Conservation (phyloP, 2,329 filamentous ascomycete genomes). For the Colletotrichum simmondsii region DNA sequence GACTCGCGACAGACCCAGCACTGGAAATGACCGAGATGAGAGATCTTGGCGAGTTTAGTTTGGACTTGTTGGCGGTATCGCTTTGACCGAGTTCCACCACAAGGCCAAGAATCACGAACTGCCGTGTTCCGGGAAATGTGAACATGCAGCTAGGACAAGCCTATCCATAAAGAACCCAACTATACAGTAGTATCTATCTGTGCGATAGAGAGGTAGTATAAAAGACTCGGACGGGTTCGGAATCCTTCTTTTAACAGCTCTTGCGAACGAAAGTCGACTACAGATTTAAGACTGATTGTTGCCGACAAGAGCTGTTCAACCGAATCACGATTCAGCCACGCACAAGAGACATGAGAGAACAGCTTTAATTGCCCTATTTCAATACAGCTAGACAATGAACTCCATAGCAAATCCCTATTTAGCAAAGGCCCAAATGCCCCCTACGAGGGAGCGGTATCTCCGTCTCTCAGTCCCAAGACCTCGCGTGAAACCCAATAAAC, state of each 20-base stretch:
- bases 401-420: not conserved
- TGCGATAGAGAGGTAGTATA: too few relatives aligned
- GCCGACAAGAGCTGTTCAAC: too few relatives aligned
- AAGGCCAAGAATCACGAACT: not conserved
- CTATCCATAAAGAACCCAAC: too few relatives aligned
- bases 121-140: not conserved
- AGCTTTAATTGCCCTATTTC: not conserved
- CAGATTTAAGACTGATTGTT: too few relatives aligned
- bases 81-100: not conserved
- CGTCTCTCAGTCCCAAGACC: conserved; percentile 5
- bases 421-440: not conserved
- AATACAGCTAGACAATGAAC: not conserved
- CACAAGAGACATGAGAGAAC: not conserved
- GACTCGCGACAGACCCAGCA: conserved; percentile 4
- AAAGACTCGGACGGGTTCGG: too few relatives aligned
- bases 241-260: too few relatives aligned
- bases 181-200: too few relatives aligned
- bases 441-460: conserved; percentile 12
- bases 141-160: not conserved
- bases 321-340: not conserved
- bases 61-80: not conserved
- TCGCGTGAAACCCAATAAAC: not conserved
- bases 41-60: conserved; percentile 1
- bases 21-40: conserved; percentile 29
- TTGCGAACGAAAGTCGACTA: too few relatives aligned